Percentiles rank a stretch among this genome's conserved stretches.
Evolutionary conservation across 225 moss, liverwort and hornwort species (phyloP).

Genomic region (Sphagnum tenellum): DNA sequence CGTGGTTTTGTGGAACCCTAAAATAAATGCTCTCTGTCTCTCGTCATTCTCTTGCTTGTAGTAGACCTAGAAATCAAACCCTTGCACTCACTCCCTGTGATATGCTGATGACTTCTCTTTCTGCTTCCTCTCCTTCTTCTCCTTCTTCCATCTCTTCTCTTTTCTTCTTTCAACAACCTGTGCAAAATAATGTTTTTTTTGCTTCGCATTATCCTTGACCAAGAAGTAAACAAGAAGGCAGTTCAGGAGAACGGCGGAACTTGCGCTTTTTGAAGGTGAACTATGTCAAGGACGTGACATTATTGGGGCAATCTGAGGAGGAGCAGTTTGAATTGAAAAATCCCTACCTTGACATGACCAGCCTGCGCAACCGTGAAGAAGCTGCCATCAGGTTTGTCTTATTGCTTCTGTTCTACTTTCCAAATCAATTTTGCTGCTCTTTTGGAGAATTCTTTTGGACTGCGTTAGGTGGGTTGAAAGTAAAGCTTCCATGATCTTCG

Average conservation of each 20-base stretch:
- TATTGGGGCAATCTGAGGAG: constrained; percentile 63
- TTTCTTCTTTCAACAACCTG: too few species aligned
- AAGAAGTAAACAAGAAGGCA: constrained; percentile 75
- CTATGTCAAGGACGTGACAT: constrained; percentile 72
- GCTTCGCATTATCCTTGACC: constrained; percentile 44
- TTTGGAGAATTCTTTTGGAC: neutral
- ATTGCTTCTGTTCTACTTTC: neutral
- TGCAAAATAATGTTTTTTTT: too few species aligned
- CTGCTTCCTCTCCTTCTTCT: too few species aligned
- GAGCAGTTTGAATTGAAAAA: constrained; percentile 74
- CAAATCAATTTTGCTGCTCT: neutral
- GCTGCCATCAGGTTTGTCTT: constrained; percentile 73
- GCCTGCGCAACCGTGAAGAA: constrained; percentile 80
- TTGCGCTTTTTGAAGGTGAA: constrained; percentile 87
- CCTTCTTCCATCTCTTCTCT: too few species aligned
- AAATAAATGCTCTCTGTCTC: too few species aligned
- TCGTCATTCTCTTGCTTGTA: too few species aligned
- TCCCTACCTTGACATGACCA: constrained; percentile 59
- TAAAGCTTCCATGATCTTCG: too few species aligned
- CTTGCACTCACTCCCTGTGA: too few species aligned
- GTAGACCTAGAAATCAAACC: too few species aligned
- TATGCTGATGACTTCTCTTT: too few species aligned
- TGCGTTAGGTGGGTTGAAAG: too few species aligned
- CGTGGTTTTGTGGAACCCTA: too few species aligned
- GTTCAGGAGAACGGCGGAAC: constrained; percentile 71